Evolutionary conservation across 306 rosid species (phyloP), one percentile per base, ranked within the genome.

Genomic region (Vicia faba): DNA sequence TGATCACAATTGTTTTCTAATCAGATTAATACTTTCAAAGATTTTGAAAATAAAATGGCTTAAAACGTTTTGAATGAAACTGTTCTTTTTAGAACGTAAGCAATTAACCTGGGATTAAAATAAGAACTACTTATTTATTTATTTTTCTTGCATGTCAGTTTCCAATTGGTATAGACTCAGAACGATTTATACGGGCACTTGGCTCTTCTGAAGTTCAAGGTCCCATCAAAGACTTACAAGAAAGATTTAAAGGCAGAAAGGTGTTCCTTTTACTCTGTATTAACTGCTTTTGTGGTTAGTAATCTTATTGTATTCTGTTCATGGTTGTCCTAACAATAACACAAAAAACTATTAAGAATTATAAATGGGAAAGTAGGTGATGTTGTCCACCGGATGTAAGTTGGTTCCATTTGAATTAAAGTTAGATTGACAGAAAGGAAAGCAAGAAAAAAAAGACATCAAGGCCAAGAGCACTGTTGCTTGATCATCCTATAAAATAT

Each of bases 91-190:
- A 45, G 53, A 35, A 25, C 2, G 19, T 61, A 56, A 68, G 46
- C 69, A 70, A 73, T 50, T 20, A 68, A 15, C 45, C 57, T 66
- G 71, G 43, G 59, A 57, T 19, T 74, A 76, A 74, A 76, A 73
- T 69, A 68, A n/a, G 40, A 57, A 28, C 60, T 71, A 11, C 76
- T 74, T 66, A 48, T 64, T 64, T 68, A 58, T 48, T 75, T 62
- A 60, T 64, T 62, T 72, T 45, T 43, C 63, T 71, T 85, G 64
- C 49, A 73, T 71, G 76, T 66, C 85, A 93, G 98, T 93, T 93
- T 89, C 98, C 98, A 33, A 82, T 93, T 73, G 98, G 98, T 72
- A 93, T 93, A 69, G 96, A 93, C 75, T 89, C 96, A 39, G 88
- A 88, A 0, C 79, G 95, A 71, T 93, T 93, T 66, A 82, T 88